Conservation (phyloP, 176 grass and related monocot genomes). For the Neostapfia colusana region DNA sequence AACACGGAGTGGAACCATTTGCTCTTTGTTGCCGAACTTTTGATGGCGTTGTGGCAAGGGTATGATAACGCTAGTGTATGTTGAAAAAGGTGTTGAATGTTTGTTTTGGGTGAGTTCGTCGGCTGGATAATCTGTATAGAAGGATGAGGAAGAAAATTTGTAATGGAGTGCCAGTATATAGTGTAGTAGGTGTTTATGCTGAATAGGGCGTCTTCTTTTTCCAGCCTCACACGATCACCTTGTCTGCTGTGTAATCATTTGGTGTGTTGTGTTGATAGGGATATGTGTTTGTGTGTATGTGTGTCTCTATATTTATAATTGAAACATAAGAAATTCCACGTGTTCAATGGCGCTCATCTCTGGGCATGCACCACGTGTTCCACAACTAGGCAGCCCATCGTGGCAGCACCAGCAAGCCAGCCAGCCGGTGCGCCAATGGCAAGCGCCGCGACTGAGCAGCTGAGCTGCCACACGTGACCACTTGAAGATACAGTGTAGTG, state of each 20-base stretch:
- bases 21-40: background rate
- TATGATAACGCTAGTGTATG: background rate
- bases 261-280: background rate
- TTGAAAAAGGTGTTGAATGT: slow-evolving; percentile 25
- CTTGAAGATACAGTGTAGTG: background rate
- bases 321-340: too few relatives aligned
- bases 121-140: slow-evolving; percentile 25
- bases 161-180: slow-evolving; percentile 33
- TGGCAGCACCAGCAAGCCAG: background rate
- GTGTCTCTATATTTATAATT: too few relatives aligned
- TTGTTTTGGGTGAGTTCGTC: slow-evolving; percentile 19
- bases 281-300: too few relatives aligned
- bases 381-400: background rate
- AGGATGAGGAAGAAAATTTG: background rate
- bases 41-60: background rate
- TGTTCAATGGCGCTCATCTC: background rate
- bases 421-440: background rate
- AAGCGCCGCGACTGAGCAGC: background rate
- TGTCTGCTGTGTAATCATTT: background rate
- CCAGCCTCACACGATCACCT: background rate
- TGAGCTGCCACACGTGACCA: slow-evolving; percentile 15
- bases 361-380: background rate
- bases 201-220: background rate
- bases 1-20: background rate
- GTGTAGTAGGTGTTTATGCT: slow-evolving; percentile 9